Evolutionary conservation across 202 grass and related monocot genomes (phyloP).

Genomic region (Carex sylvatica): DNA sequence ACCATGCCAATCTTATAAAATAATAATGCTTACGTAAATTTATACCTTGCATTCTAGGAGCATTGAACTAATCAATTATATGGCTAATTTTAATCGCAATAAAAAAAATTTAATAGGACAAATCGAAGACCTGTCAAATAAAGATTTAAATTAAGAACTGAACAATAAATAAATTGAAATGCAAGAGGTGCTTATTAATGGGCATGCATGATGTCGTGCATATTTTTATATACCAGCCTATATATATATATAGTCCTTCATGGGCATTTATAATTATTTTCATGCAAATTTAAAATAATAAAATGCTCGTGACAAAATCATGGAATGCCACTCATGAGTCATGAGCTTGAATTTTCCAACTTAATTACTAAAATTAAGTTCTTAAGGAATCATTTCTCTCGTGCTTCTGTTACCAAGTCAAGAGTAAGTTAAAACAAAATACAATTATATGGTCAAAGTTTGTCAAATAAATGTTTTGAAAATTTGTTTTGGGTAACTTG

Average conservation of each 20-base stretch:
- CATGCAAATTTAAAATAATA: background rate
- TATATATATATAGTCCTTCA: background rate
- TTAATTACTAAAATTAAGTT: background rate
- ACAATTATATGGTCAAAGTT: background rate
- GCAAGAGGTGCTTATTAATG: background rate
- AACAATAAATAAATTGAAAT: background rate
- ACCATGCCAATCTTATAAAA: background rate
- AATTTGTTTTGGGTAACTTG: background rate
- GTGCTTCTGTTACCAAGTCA: background rate
- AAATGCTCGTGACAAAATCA: background rate
- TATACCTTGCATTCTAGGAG: background rate
- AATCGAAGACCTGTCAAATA: background rate
- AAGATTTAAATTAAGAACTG: background rate
- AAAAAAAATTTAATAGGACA: background rate
- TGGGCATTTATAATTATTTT: background rate
- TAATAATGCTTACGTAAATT: background rate
- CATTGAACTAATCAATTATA: background rate
- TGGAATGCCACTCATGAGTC: background rate
- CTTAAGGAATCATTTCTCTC: background rate
- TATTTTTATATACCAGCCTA: background rate
- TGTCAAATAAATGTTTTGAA: background rate
- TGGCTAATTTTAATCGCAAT: background rate
- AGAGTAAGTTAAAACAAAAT: background rate
- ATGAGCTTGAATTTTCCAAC: slow-evolving; percentile 7
- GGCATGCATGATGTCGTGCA: background rate